phyloP scores from a whole-genome alignment of 2,329 filamentous ascomycete species.

The Neonectria magnoliae region DNA sequence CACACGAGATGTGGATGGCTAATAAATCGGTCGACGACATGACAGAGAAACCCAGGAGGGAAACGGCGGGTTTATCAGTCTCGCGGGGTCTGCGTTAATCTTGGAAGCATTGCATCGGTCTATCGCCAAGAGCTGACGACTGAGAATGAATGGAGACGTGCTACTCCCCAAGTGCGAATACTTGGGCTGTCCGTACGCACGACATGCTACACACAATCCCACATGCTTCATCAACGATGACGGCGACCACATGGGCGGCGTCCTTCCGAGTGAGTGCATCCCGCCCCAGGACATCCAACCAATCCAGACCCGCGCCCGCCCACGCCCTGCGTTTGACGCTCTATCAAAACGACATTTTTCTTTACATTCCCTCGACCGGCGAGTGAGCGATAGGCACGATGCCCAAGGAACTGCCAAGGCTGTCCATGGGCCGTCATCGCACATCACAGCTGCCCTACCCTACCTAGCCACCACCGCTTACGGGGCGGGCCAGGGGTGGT shows the following conservation, averaged over 20 bases:
- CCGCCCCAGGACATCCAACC: background rate
- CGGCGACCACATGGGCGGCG: background rate
- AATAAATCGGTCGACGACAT: background rate
- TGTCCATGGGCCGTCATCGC: background rate
- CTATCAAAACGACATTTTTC: background rate
- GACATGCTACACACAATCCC: background rate
- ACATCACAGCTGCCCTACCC: background rate
- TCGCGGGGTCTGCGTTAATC: background rate
- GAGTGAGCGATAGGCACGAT: background rate
- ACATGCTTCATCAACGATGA: background rate
- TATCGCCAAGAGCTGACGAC: background rate
- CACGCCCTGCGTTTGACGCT: background rate
- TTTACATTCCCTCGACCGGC: background rate
- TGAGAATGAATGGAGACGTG: background rate
- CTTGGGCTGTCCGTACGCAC: background rate
- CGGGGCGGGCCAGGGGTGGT: background rate
- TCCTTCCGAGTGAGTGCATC: background rate
- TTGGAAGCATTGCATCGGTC: background rate
- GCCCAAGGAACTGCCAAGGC: background rate
- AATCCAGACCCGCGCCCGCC: background rate
- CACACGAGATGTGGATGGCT: background rate
- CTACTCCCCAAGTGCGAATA: background rate
- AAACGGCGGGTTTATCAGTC: background rate
- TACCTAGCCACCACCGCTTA: background rate
- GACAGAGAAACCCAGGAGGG: background rate